phyloP scores from a whole-genome alignment of 202 grass and related monocot species.

The Carex arenaria region DNA sequence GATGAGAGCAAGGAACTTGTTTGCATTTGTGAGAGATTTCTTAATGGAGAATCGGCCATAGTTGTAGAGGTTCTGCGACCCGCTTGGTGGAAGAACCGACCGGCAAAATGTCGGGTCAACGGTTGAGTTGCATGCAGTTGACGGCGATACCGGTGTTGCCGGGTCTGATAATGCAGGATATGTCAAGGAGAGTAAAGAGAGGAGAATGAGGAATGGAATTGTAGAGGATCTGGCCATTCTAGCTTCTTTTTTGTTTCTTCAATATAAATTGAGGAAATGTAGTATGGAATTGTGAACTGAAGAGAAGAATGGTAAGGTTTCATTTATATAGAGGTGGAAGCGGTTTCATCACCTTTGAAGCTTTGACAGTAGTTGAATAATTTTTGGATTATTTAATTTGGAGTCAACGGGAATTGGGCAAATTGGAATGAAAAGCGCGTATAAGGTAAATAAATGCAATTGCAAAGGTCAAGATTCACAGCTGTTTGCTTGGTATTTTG shows the following conservation, averaged over 20 bases:
- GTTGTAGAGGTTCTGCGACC: slow-evolving; percentile 59
- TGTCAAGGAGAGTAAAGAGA: slow-evolving; percentile 21
- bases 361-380: slow-evolving; percentile 1
- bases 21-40: slow-evolving; percentile 57
- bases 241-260: neutral
- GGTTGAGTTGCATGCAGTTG: slow-evolving; percentile 59
- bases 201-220: slow-evolving; percentile 27
- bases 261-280: neutral
- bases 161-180: slow-evolving; percentile 25
- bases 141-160: slow-evolving; percentile 46
- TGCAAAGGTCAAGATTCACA: slow-evolving; percentile 9
- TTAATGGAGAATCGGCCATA: slow-evolving; percentile 72
- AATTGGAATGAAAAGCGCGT: slow-evolving; percentile 2
- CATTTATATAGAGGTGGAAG: slow-evolving; percentile 11
- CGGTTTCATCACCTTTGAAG: neutral
- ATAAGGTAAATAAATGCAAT: neutral
- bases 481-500: neutral
- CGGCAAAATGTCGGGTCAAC: slow-evolving; percentile 66
- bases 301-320: neutral
- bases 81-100: slow-evolving; percentile 52
- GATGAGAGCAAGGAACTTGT: slow-evolving; percentile 60
- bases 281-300: neutral
- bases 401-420: slow-evolving; percentile 1
- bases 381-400: neutral
- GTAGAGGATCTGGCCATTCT: slow-evolving; percentile 2